Evolutionary conservation across 164 flowering plant species (phyloP).

Genomic region (Stephania yunnanensis): DNA sequence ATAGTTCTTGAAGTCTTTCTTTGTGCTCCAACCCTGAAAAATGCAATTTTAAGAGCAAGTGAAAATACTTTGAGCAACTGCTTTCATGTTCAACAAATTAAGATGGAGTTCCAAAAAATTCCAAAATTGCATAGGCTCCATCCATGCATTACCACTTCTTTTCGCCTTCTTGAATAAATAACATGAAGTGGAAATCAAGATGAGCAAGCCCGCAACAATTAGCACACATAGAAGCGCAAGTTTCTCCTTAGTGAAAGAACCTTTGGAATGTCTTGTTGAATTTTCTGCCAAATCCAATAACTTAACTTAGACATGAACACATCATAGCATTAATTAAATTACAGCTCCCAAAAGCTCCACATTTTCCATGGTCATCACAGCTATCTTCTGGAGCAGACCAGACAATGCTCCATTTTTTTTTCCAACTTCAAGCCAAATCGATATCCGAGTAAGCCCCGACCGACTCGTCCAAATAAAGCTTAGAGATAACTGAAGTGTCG

Average conservation of each 20-base stretch:
- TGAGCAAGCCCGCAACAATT: too few relatives aligned
- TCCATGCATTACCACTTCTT: not conserved
- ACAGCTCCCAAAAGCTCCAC: constrained; percentile 17
- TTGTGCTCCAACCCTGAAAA: not conserved
- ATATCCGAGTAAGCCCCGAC: constrained; percentile 5
- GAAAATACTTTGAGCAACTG: not conserved
- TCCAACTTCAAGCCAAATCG: constrained; percentile 6
- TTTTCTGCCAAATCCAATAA: too few relatives aligned
- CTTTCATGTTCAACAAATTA: not conserved
- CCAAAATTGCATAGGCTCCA: constrained; percentile 16
- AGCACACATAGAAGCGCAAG: too few relatives aligned
- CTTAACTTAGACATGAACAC: not conserved
- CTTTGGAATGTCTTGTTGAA: too few relatives aligned
- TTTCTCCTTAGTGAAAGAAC: too few relatives aligned
- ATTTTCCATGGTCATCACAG: constrained; percentile 23
- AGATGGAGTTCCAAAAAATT: constrained; percentile 1
- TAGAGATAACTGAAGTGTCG: constrained; percentile 9
- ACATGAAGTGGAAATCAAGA: too few relatives aligned
- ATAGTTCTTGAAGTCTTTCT: not conserved
- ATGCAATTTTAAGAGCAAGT: not conserved
- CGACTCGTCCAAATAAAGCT: constrained; percentile 7
- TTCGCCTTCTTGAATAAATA: too few relatives aligned
- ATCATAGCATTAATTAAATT: not conserved
- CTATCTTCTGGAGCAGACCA: constrained; percentile 11
- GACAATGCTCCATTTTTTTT: constrained; percentile 15